Base-by-base conservation (phyloP, 345 rosid species). In the Dimocarpus longan region DNA sequence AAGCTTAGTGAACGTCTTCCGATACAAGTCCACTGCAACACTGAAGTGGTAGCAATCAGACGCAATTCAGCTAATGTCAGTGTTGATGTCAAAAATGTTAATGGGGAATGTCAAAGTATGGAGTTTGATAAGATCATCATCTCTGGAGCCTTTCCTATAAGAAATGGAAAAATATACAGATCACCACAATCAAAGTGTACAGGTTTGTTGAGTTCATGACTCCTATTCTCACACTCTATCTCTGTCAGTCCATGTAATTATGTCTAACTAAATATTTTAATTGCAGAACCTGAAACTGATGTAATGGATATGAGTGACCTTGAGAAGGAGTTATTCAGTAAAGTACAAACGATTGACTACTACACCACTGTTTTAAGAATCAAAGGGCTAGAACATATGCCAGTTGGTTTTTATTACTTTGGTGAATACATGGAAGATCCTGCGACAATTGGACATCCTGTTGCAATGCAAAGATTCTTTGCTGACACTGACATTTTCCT, bases 341-440 rank as follows among this genome's bases (percentile, higher is more conserved):
- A 87, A 88, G 95, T 91, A 46, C 78, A 81, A 73, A 88, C 91
- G 37, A 87, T 89, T 32, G 93, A 91, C 80, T 91, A 91, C 79
- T 89, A 89, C 82, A 89, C 95, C 24, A 91, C 93, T 8, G 90
- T 82, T 54, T 26, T 89, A 73, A 88, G 89, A 80, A 88, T 89
- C 48, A 85, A 81, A 81, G 90, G 95, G 59, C 81, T 91, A 5
- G 89, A 89, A 81, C 84, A 83, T 39, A 79, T 89, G 75, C 93
- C 91, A 52, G 71, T 85, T 5, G 93, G 95, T 42, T 91, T 91
- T 67, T 91, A 88, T 48, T 89, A 89, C 83, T 89, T 91, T 9
- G 87, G 85, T n/a, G 91, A 88, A 80, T 87, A 87, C 76, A 89
- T 91, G 89, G 89, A 89, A 4, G 91, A 91, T 78, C 93, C 95